Percentiles rank a stretch among this genome's conserved stretches.
phyloP scores from a whole-genome alignment of 2,329 filamentous ascomycete species.

The Parasarocladium wereldwijsianum region DNA sequence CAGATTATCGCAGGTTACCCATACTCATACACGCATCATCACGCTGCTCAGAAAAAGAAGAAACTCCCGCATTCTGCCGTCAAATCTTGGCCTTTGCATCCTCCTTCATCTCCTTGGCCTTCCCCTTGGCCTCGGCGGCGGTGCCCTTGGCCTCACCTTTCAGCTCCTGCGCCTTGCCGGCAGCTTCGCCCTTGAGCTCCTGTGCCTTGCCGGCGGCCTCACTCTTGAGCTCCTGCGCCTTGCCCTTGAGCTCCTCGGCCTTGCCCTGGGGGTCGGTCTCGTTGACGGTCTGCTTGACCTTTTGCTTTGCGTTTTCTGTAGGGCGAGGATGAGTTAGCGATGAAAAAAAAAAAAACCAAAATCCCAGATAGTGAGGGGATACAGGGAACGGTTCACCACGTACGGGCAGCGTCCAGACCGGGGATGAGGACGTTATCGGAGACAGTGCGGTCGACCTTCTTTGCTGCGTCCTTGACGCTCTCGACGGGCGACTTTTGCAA shows the following conservation, averaged over 20 bases:
- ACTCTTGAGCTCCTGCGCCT: slow-evolving; percentile 18
- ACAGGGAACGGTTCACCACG: no score
- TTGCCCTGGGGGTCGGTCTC: slow-evolving; percentile 24
- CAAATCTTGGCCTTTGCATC: no score
- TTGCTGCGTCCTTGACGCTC: slow-evolving; percentile 42
- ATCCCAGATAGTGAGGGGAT: no score
- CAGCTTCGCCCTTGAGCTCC: slow-evolving; percentile 25
- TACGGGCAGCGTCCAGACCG: slow-evolving; percentile 44
- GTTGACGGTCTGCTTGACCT: slow-evolving; percentile 19
- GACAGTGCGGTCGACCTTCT: slow-evolving; percentile 43
- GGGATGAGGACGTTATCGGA: slow-evolving; percentile 43
- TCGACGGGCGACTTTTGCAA: slow-evolving; percentile 35
- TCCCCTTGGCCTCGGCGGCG: slow-evolving; percentile 23
- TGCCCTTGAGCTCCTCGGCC: slow-evolving; percentile 16
- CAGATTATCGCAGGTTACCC: no score
- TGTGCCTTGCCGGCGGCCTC: slow-evolving; percentile 22
- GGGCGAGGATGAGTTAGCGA: not conserved
- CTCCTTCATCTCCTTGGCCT: no score
- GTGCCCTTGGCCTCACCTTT: slow-evolving; percentile 27
- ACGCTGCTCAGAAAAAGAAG: no score
- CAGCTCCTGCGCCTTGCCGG: slow-evolving; percentile 25
- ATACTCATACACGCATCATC: no score
- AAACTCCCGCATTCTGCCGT: no score
- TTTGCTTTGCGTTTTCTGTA: slow-evolving; percentile 13
- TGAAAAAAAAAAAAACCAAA: no score